Percentiles rank a stretch among this genome's conserved stretches.
Evolutionary conservation across 345 rosid species (phyloP).

Genomic region (Theobroma cacao): DNA sequence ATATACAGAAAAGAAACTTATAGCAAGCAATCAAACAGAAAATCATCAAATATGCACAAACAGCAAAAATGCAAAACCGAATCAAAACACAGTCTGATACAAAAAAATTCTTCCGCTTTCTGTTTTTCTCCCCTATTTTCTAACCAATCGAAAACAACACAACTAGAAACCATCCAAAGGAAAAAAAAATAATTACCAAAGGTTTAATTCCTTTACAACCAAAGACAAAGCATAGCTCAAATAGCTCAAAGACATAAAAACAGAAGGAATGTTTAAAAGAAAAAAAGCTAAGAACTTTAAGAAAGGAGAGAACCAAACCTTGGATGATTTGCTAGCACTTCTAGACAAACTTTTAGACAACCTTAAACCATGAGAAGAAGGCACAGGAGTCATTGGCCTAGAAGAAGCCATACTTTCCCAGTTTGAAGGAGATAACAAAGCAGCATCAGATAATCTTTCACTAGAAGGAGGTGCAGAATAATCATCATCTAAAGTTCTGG

Average conservation of each 20-base stretch:
- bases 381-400: slow-evolving; percentile 77
- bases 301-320: slow-evolving; percentile 51
- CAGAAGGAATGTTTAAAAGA: too few species aligned
- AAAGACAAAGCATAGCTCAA: neutral
- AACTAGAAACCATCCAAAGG: neutral
- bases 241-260: neutral
- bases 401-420: slow-evolving; percentile 34
- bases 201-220: neutral
- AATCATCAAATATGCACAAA: neutral
- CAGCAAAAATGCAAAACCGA: neutral
- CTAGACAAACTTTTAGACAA: slow-evolving; percentile 60
- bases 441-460: slow-evolving; percentile 79
- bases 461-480: slow-evolving; percentile 36
- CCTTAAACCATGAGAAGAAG: slow-evolving; percentile 73
- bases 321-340: slow-evolving; percentile 76
- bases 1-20: neutral
- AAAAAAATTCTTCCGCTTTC: neutral
- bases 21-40: neutral
- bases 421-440: slow-evolving; percentile 67
- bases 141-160: neutral
- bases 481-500: slow-evolving; percentile 55
- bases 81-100: neutral
- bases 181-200: neutral
- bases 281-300: neutral
- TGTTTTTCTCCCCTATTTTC: neutral